These are phyloP conservation scores for Xylaria sp. DNA, from an alignment of 2,329 filamentous ascomycete genomes.

Conservation along the genomic window DNA sequence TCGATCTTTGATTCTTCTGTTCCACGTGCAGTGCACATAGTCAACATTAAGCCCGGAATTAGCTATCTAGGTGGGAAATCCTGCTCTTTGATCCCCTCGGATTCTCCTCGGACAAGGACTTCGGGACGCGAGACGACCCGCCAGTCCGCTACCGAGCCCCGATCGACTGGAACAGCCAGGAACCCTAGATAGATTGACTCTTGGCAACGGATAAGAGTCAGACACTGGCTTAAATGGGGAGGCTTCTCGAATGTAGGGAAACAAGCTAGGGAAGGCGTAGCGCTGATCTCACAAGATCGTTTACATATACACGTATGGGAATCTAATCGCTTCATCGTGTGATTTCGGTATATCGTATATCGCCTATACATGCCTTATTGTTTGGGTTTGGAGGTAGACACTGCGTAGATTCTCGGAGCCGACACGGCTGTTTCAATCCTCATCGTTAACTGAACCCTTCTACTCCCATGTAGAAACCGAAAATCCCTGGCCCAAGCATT, in stretches of 20 bases:
- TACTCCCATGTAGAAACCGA: neutral
- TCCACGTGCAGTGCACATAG: neutral
- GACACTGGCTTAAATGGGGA: slow-evolving; percentile 19
- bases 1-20: neutral
- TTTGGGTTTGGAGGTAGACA: neutral
- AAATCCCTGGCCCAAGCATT: neutral
- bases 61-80: neutral
- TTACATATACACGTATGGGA: neutral
- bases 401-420: slow-evolving; percentile 4
- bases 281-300: slow-evolving; percentile 14
- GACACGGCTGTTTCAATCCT: slow-evolving; percentile 12
- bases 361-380: too few relatives aligned
- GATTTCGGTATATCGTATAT: neutral
- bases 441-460: neutral
- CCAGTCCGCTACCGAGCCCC: slow-evolving; percentile 37
- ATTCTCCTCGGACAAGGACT: slow-evolving; percentile 29
- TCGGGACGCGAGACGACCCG: slow-evolving; percentile 40
- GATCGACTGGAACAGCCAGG: slow-evolving; percentile 33
- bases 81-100: slow-evolving; percentile 13
- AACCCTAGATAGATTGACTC: slow-evolving; percentile 22
- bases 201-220: slow-evolving; percentile 33
- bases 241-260: slow-evolving; percentile 11
- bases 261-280: slow-evolving; percentile 12
- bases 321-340: slow-evolving; percentile 8
- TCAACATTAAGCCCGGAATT: slow-evolving; percentile 4